phyloP scores from a whole-genome alignment of 371 early-diverging fungal genomes.

The Mortierella sp. region DNA sequence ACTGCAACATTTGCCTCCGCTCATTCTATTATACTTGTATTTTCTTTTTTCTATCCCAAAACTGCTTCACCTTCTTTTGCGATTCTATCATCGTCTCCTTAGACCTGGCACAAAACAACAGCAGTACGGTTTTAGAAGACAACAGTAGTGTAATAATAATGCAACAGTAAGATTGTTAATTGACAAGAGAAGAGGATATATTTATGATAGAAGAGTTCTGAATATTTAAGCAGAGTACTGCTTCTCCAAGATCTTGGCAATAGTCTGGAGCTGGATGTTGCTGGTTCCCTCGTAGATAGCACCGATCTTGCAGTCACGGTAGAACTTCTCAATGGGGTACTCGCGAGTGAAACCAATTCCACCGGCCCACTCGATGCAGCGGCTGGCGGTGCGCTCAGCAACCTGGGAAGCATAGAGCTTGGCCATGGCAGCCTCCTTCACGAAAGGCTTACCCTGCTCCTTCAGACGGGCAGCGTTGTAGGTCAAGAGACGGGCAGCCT shows the following conservation, averaged over 20 bases:
- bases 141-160: too few species aligned
- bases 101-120: too few species aligned
- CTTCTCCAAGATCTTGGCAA: slow-evolving; percentile 87
- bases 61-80: too few species aligned
- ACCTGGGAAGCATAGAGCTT: slow-evolving; percentile 96
- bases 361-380: slow-evolving; percentile 96
- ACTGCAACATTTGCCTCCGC: too few species aligned
- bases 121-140: too few species aligned
- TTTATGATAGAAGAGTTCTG: neutral
- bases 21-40: too few species aligned
- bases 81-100: too few species aligned
- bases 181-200: neutral
- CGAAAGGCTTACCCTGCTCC: slow-evolving; percentile 90
- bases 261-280: slow-evolving; percentile 97
- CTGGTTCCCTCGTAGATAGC: slow-evolving; percentile 85
- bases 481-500: slow-evolving; percentile 96
- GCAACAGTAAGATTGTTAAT: too few species aligned
- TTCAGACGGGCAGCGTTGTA: slow-evolving; percentile 98
- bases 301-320: slow-evolving; percentile 97
- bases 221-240: slow-evolving; percentile 61
- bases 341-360: slow-evolving; percentile 97
- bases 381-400: slow-evolving; percentile 90
- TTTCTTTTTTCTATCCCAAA: too few species aligned
- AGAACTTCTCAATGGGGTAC: slow-evolving; percentile 91
- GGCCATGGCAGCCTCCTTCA: slow-evolving; percentile 98